Evolutionary conservation across 1,284 basidiomycete genomes (phyloP).

Genomic region (Erythrobasidium hasegawianum): DNA sequence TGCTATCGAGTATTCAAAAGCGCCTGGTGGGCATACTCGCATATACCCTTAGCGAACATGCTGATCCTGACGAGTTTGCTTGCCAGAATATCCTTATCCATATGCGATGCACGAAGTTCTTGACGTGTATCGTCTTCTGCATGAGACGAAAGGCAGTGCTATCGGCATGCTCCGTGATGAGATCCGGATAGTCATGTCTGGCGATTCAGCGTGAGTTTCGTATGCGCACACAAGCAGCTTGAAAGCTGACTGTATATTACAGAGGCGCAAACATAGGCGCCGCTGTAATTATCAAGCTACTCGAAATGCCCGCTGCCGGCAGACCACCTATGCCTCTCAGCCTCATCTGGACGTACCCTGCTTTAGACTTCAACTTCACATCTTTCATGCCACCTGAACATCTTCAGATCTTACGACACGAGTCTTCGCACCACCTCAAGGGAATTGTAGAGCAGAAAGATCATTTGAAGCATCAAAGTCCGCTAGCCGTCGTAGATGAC

Average conservation of each 20-base stretch:
- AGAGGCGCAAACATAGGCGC: slow-evolving; percentile 82
- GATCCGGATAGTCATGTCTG: slow-evolving; percentile 71
- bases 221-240: no score
- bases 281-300: slow-evolving; percentile 73
- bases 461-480: slow-evolving; percentile 65
- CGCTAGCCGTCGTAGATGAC: slow-evolving; percentile 80
- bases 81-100: slow-evolving; percentile 68
- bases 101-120: slow-evolving; percentile 93
- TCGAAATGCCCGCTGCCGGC: slow-evolving; percentile 61
- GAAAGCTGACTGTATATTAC: no score
- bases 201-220: slow-evolving; percentile 79
- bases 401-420: slow-evolving; percentile 70
- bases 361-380: slow-evolving; percentile 91
- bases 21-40: slow-evolving; percentile 57
- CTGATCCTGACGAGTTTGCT: no score
- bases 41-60: no score
- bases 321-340: slow-evolving; percentile 64
- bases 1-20: slow-evolving; percentile 90
- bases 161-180: slow-evolving; percentile 66
- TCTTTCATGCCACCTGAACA: slow-evolving; percentile 91
- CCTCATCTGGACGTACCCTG: slow-evolving; percentile 67
- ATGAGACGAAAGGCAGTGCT: slow-evolving; percentile 70
- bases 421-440: slow-evolving; percentile 60
- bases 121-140: slow-evolving; percentile 76
- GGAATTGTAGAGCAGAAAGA: slow-evolving; percentile 77